A percentile compares a stretch with the other conserved stretches of the same genome.
Conservation (phyloP, 1,284 basidiomycete genomes). For the Cerioporus squamosus region DNA sequence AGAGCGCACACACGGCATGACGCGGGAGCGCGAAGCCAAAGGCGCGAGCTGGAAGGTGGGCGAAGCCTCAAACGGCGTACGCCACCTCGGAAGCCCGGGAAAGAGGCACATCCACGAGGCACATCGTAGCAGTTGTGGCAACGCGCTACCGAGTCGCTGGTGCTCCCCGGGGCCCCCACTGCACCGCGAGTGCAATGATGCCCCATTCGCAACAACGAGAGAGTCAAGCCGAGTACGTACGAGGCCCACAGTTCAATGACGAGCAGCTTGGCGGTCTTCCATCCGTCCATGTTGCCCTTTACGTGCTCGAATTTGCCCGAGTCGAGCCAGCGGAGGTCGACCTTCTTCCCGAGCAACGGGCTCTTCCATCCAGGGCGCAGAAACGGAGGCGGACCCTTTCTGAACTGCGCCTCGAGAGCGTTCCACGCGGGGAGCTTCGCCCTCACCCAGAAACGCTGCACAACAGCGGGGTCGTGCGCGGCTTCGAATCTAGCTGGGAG, state of each 20-base stretch:
- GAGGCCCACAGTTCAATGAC: slow-evolving; percentile 39
- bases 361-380: slow-evolving; percentile 38
- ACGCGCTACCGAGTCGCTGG: too few species aligned
- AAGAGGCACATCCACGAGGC: too few species aligned
- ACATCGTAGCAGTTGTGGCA: too few species aligned
- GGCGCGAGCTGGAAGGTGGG: neutral
- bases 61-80: neutral
- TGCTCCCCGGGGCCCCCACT: neutral
- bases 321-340: slow-evolving; percentile 37
- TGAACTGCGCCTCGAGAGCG: slow-evolving; percentile 34
- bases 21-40: slow-evolving; percentile 10
- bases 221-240: slow-evolving; percentile 25
- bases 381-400: slow-evolving; percentile 37
- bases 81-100: neutral
- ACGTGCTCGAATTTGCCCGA: slow-evolving; percentile 32
- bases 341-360: slow-evolving; percentile 33
- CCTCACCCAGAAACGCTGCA: slow-evolving; percentile 32
- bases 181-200: neutral
- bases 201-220: neutral
- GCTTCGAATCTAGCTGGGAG: slow-evolving; percentile 29
- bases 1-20: slow-evolving; percentile 1
- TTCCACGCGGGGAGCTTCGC: slow-evolving; percentile 37
- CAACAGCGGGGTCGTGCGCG: slow-evolving; percentile 29
- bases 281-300: slow-evolving; percentile 33
- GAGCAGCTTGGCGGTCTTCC: slow-evolving; percentile 33